Base-by-base conservation (phyloP, 371 early-diverging fungal genomes). In the Mucor piriformis region DNA sequence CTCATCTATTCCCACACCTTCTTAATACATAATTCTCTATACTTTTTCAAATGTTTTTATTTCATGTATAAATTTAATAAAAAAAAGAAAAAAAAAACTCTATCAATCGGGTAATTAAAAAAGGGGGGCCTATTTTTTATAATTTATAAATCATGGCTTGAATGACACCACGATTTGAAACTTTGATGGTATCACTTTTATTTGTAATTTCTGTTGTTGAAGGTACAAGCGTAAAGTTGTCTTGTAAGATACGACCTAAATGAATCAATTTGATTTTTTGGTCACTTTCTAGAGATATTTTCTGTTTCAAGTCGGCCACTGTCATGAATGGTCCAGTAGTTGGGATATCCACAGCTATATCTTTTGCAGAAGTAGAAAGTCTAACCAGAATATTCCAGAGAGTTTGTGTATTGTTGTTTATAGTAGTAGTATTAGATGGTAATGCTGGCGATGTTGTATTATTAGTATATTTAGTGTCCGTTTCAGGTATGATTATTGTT, bases 231-330 rank as follows among this genome's bases (percentile, higher is more conserved):
- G 12, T 18, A 27, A 25, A 46, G n/a, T 44, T 5, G 24, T 59
- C 47, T 43, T 46, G 13, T 33, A 59, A 25, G 15, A 59, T 46
- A 18, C 37, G 52, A 2, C 59, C 59, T 7, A 59, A 5, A 46
- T 59, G 46, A 25, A 59, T 59, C n/a, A 51, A 52, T 23, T 52
- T 59, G 51, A 59, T 52, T 15, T 34, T n/a, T 11, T 50, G 42
- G 12, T 43, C 27, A 12, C 35, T 2, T n/a, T 42, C 20, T 25
- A 59, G 6, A 11, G 37, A 8, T 5, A 42, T 43, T 50, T 59
- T 50, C 18, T 35, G 33, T 35, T 59, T 51, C 11, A 59, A 34
- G 3, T 59, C 52, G 0, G 53, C 15, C 6, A 59, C 59, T 16
- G 59, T 52, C 52, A 59, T 42, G 38, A 52, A 59, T 16, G 59